Conservation (phyloP, 2,329 filamentous ascomycete genomes). For the Graphiopsis chlorocephala region DNA sequence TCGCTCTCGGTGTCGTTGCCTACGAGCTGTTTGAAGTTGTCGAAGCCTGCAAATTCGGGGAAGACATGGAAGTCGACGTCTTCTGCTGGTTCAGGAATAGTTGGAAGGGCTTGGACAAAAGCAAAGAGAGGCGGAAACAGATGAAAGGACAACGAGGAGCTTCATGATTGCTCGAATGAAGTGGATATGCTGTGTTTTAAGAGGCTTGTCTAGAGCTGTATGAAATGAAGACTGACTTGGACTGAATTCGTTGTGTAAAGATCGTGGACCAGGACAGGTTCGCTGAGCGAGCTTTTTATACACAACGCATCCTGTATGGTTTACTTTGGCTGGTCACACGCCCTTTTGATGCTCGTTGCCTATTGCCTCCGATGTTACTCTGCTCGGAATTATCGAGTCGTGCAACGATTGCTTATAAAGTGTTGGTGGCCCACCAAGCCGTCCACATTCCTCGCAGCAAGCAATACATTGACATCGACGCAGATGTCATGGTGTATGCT, state of each 20-base stretch:
- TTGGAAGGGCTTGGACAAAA: neutral
- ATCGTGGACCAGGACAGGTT: no score
- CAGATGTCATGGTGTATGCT: neutral
- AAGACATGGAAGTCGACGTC: slow-evolving; percentile 1
- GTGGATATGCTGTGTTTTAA: no score
- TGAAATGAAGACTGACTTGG: neutral
- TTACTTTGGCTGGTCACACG: neutral
- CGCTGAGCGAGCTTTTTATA: neutral
- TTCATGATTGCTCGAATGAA: neutral
- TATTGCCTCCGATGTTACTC: neutral
- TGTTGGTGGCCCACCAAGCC: neutral
- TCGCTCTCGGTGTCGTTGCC: neutral
- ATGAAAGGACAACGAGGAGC: neutral
- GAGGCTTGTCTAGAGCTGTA: neutral
- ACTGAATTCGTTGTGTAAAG: neutral
- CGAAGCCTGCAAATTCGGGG: neutral
- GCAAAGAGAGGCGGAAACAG: neutral
- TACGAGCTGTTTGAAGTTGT: neutral
- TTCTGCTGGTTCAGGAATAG: neutral
- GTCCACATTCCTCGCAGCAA: neutral
- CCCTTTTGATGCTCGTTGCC: neutral
- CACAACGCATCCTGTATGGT: neutral
- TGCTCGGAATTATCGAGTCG: neutral
- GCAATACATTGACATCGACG: neutral
- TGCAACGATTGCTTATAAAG: neutral